Evolutionary conservation across 192 early-diverging fungal species (phyloP), one percentile per base, ranked within the genome.

Genomic region (Gigaspora rosea): DNA sequence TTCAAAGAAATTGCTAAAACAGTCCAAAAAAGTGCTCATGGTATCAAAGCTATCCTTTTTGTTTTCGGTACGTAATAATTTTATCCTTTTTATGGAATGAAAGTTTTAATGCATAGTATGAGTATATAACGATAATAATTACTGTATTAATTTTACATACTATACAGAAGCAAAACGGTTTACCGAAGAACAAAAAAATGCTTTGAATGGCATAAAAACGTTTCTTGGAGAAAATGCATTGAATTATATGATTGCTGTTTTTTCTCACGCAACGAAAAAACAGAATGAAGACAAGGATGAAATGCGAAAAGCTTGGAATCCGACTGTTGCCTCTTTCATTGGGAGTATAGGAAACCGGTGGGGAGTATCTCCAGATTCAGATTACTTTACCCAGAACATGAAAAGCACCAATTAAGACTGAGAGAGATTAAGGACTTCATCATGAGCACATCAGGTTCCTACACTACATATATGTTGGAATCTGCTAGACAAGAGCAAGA

Each of bases 11-110:
- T 74, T 48, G 56, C 59, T 10, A 20, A n/a, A 16, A 58, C 41
- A 22, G n/a, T 62, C 27, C 57, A 62, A 3, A 58, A 74, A 74
- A 61, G 57, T 41, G 22, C 48, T 32, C 27, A 62, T 49, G 58
- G 59, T 4, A n/a, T 74, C 41, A 74, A 62, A 50, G 72, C 72
- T 47, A 62, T 74, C 48, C 59, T 74, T 46, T 62, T 74, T 74
- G 72, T 74, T 49, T 50, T 74, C 13, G 72, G 72, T 62, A 50
- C 4, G 27, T 74, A 62, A 62, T 62, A 62, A 50, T 18, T 18
- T 49, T 22, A 67, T 9, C 15, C 46, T 16, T 67, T 1, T 47
- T 4, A 15, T 6, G 15, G 7, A 12, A 36, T 36, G 20, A 33
- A 8, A 4, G 12, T 36, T 64, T n/a, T 5, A 48, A 49, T 6